Conservation (phyloP, 169 alveolate genomes). For the Neospora caninum region DNA sequence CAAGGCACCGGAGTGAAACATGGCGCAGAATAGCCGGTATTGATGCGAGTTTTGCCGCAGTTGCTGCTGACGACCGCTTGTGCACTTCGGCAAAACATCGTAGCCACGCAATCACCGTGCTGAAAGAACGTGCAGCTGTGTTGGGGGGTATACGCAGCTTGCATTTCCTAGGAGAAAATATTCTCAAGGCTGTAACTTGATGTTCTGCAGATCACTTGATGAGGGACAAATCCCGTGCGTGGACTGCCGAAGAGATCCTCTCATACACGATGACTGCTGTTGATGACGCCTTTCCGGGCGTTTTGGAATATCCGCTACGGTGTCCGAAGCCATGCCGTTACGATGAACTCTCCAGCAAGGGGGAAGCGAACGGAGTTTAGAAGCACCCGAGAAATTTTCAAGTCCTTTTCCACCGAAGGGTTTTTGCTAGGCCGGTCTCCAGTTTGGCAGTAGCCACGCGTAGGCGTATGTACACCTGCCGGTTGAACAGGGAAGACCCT, state of each 20-base stretch:
- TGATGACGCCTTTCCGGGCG: constrained; percentile 55
- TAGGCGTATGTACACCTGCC: not conserved
- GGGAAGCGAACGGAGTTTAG: not conserved
- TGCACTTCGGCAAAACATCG: too few relatives aligned
- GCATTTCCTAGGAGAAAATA: too few relatives aligned
- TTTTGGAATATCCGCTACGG: constrained; percentile 51
- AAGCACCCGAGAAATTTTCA: not conserved
- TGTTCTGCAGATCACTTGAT: not conserved
- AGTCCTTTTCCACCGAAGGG: not conserved
- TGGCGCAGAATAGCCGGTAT: too few relatives aligned
- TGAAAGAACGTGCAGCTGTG: too few relatives aligned
- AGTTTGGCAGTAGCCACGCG: not conserved
- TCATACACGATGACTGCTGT: constrained; percentile 44
- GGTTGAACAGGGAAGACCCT: not conserved
- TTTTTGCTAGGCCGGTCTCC: not conserved
- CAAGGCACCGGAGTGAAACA: not conserved
- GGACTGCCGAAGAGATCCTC: constrained; percentile 28
- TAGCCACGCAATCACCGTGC: too few relatives aligned
- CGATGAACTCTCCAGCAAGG: constrained; percentile 6
- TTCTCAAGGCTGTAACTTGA: too few relatives aligned
- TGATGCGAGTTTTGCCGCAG: too few relatives aligned
- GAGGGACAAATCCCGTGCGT: not conserved
- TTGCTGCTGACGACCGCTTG: too few relatives aligned
- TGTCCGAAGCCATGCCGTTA: constrained; percentile 52
- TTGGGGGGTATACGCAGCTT: too few relatives aligned